Evolutionary conservation across 805 yeast genomes (phyloP), one percentile per base, ranked within the genome.

Genomic region (Pichia membranifaciens): DNA sequence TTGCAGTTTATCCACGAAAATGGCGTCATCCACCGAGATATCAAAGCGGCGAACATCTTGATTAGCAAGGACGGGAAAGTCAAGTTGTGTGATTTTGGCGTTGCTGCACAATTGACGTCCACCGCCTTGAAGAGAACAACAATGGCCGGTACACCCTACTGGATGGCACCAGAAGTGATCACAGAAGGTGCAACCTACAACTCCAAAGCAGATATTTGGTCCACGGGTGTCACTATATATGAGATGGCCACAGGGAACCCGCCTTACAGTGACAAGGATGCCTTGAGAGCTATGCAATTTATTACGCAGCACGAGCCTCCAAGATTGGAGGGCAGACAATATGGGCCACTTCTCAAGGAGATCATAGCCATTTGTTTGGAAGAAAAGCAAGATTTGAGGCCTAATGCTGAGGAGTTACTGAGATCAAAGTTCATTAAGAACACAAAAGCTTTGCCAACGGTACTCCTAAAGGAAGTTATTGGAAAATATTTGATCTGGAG

Each of bases 101-200:
- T 95, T 20, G 99, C 99, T 0, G 97, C 97, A 1, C 91, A 88
- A 61, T 70, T 90, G 38, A 79, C 95, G 2, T 75, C 90, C 33
- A 76, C 82, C 34, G 79, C 81, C 17, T 64, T 82, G 40, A 87
- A 89, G 61, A 74, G 99, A 57, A 86, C 91, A 32, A 93, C 99
- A 0, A 89, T 95, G 79, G 98, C 96, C 0, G 95, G 95, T 7
- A 86, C 95, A 0, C 95, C 95, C 0, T 93, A 89, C 62, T 93
- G 99, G 99, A 93, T 93, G 99, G 97, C 99, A 0, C 99, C 99
- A 0, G 99, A 91, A 64, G 99, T 91, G 29, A 91, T 91, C 35
- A 76, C 87, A 68, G 97, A 91, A 64, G 95, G 95, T 36, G 85
- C 84, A 15, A 76, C 83, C 8, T 86, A 93, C 71, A 96, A 87